phyloP scores from a whole-genome alignment of 1,284 basidiomycete genomes.

The Apiotrichum akiyoshidainum region DNA sequence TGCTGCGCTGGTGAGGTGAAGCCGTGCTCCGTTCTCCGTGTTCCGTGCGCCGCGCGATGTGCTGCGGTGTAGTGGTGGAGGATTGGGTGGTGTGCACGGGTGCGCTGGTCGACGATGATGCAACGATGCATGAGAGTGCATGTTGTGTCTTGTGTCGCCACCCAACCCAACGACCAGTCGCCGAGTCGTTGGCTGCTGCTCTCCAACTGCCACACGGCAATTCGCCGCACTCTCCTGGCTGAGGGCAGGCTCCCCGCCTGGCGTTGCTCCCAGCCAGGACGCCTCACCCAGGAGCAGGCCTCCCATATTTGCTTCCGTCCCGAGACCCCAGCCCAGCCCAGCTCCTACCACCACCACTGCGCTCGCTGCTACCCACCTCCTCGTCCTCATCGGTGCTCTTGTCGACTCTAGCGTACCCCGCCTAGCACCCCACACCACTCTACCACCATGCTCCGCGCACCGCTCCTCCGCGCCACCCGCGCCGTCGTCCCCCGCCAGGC shows the following conservation, averaged over 20 bases:
- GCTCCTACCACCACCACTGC: not conserved
- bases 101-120: not conserved
- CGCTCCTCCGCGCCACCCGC: slow-evolving; percentile 14
- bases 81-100: not conserved
- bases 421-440: slow-evolving; percentile 1
- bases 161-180: not conserved
- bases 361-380: not conserved
- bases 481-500: slow-evolving; percentile 11
- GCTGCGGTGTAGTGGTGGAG: not conserved
- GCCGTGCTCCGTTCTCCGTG: no score
- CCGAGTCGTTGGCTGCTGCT: no score
- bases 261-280: not conserved
- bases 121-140: not conserved
- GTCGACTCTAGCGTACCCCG: not conserved
- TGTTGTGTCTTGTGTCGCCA: slow-evolving; percentile 3
- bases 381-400: not conserved
- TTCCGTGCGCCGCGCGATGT: not conserved
- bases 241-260: no score
- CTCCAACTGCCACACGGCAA: slow-evolving; percentile 7
- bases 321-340: not conserved
- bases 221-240: slow-evolving; percentile 6
- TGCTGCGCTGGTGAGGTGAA: no score
- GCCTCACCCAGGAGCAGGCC: no score
- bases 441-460: slow-evolving; percentile 17
- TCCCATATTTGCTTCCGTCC: slow-evolving; percentile 7